phyloP scores from a whole-genome alignment of 331 rosid species.

The Saraca asoca region DNA sequence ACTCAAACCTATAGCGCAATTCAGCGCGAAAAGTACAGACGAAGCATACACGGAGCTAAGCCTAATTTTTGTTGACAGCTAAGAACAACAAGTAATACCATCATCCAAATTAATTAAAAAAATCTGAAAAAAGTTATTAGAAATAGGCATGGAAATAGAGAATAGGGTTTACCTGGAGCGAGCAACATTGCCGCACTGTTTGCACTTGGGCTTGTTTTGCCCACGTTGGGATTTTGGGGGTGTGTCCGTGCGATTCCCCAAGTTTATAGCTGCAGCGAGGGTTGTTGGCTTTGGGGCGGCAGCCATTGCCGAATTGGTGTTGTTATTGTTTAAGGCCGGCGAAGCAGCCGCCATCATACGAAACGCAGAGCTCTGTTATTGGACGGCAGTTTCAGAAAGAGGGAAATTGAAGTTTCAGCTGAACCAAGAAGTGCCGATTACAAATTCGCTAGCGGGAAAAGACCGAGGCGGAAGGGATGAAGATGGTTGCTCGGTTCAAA shows the following conservation, averaged over 20 bases:
- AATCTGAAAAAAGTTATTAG: not conserved
- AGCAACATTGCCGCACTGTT: conserved; percentile 85
- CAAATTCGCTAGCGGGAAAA: not conserved
- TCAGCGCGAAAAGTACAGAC: not conserved
- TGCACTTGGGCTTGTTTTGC: conserved; percentile 76
- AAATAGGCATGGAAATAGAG: not conserved
- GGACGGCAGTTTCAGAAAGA: not conserved
- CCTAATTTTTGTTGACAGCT: not conserved
- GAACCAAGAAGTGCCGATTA: not conserved
- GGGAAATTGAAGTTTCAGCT: not conserved
- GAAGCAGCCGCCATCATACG: conserved; percentile 60
- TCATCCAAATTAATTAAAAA: not conserved
- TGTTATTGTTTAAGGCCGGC: conserved; percentile 46
- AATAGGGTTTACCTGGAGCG: conserved; percentile 61
- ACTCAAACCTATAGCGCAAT: too few relatives aligned
- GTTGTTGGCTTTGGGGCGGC: conserved; percentile 30
- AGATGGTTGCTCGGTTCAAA: not conserved
- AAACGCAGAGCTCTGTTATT: conserved; percentile 3
- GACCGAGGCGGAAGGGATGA: too few relatives aligned
- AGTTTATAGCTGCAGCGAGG: conserved; percentile 25
- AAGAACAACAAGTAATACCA: not conserved
- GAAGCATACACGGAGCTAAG: not conserved
- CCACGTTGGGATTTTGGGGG: conserved; percentile 91
- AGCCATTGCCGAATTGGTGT: conserved; percentile 40
- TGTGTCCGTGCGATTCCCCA: conserved; percentile 51